Evolutionary conservation across 108 stramenopile genomes (phyloP), one percentile per base, ranked within the genome.

Genomic region (Cyclotella kingstonii): DNA sequence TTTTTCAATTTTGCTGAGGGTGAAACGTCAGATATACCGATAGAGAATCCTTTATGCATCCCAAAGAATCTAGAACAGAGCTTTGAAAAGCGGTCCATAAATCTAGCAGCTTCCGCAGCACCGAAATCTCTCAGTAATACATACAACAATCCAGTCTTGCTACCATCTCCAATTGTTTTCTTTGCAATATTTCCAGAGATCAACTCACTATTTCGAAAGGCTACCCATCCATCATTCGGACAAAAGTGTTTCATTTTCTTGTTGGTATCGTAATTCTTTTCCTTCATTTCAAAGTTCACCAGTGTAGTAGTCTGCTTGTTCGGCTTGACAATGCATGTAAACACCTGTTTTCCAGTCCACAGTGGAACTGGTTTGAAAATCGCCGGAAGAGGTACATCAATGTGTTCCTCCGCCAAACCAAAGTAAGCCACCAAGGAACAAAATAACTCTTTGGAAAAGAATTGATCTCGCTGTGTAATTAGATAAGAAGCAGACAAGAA

Each of bases 291-390:
- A 44, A 99, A 83, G 73, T 87, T 97, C 3, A 95, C 91, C 1
- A 72, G 42, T n/a, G 85, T 65, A 18, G 68, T 80, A 11, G 77
- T 52, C 19, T 77, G 55, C 18, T 58, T 66, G 60, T 95, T 93
- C 19, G 98, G 98, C n/a, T 87, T 74, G 27, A 99, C 52, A 62
- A 96, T 81, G 38, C 83, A 67, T 9, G 70, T 66, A 67, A 92
- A 94, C 10, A 99, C 63, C 76, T 99, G 98, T 75, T 99, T 99
- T 22, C 98, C 98, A 3, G 97, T 99, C 98, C 98, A 99, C 25
- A 99, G 74, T 50, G 61, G 64, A 5, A 90, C 82, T 2, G 98
- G 98, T 51, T 92, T 91, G 31, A 97, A 33, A 36, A 99, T 94
- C 12, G 96, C 82, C 10, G 98, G 98, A 10, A 55, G 39, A 22